Percentiles rank a stretch among this genome's conserved stretches.
Conservation (phyloP, 2,329 filamentous ascomycete species). For the Zalaria obscura region DNA sequence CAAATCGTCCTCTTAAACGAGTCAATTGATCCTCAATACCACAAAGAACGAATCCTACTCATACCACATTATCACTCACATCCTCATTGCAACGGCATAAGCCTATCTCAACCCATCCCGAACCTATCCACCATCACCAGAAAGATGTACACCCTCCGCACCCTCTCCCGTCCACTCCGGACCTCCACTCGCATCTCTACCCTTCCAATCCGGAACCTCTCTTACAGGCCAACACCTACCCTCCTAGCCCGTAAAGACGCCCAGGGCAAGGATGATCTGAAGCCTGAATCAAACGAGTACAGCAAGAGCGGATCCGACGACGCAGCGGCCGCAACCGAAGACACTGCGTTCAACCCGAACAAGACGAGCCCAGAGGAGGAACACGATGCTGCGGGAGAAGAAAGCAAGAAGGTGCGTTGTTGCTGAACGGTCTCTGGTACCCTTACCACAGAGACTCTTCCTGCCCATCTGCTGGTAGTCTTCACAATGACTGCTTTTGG, state of each 20-base stretch:
- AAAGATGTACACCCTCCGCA: too few species aligned
- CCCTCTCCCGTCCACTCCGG: too few species aligned
- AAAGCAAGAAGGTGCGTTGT: slow-evolving; percentile 13
- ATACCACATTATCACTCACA: too few species aligned
- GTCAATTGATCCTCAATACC: too few species aligned
- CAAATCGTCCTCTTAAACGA: too few species aligned
- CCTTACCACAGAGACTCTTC: not conserved
- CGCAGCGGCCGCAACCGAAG: slow-evolving; percentile 36
- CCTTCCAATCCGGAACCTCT: slow-evolving; percentile 1
- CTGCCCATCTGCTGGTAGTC: not conserved
- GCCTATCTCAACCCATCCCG: too few species aligned
- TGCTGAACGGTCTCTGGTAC: not conserved
- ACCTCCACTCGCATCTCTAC: too few species aligned
- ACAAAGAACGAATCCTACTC: too few species aligned
- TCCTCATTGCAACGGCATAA: too few species aligned
- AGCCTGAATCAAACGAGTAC: slow-evolving; percentile 52
- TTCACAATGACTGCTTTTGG: not conserved
- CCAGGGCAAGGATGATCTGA: slow-evolving; percentile 43
- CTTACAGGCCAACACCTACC: slow-evolving; percentile 13
- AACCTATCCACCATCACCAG: too few species aligned
- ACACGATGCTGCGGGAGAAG: slow-evolving; percentile 24
- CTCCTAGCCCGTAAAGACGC: slow-evolving; percentile 24
- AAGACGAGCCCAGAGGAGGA: slow-evolving; percentile 54
- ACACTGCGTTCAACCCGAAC: slow-evolving; percentile 54
- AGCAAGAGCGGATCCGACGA: slow-evolving; percentile 53